A percentile compares a stretch with the other conserved stretches of the same genome.
phyloP scores from a whole-genome alignment of 345 rosid species.

The Eutrema heterophyllum region DNA sequence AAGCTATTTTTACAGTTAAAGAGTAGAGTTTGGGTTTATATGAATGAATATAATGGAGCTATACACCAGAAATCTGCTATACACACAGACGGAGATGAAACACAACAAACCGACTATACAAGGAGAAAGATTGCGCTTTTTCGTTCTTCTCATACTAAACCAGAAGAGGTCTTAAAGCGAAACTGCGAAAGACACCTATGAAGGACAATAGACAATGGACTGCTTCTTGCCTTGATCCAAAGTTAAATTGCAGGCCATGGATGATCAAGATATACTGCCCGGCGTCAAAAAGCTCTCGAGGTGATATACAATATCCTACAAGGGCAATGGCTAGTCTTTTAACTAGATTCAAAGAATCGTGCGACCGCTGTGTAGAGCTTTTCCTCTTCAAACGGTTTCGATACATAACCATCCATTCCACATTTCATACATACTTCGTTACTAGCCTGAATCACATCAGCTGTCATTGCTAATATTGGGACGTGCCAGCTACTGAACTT shows the following conservation, averaged over 20 bases:
- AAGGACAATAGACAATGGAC: not conserved
- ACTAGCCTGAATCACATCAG: slow-evolving; percentile 84
- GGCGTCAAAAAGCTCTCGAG: slow-evolving; percentile 24
- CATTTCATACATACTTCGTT: slow-evolving; percentile 65
- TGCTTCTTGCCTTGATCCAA: slow-evolving; percentile 3
- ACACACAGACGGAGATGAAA: not conserved
- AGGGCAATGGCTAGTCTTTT: slow-evolving; percentile 12
- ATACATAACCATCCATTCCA: slow-evolving; percentile 86
- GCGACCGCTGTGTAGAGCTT: slow-evolving; percentile 78
- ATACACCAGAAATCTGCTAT: slow-evolving; percentile 20
- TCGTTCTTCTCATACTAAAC: slow-evolving; percentile 2
- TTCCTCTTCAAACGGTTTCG: slow-evolving; percentile 82
- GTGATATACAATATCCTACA: slow-evolving; percentile 6
- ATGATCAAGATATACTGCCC: slow-evolving; percentile 14
- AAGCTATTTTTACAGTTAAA: slow-evolving; percentile 3
- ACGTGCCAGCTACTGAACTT: slow-evolving; percentile 52
- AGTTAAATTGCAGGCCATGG: slow-evolving; percentile 3
- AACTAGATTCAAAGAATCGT: slow-evolving; percentile 51
- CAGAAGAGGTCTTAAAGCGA: not conserved
- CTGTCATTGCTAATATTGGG: slow-evolving; percentile 92
- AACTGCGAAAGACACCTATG: not conserved
- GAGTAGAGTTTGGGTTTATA: not conserved
- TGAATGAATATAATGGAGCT: slow-evolving; percentile 25
- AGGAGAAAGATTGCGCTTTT: not conserved
- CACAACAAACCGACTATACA: slow-evolving; percentile 8